These are phyloP conservation scores for Auricularia sp. DNA, from an alignment of 768 basidiomycete species.

Conservation along the genomic window DNA sequence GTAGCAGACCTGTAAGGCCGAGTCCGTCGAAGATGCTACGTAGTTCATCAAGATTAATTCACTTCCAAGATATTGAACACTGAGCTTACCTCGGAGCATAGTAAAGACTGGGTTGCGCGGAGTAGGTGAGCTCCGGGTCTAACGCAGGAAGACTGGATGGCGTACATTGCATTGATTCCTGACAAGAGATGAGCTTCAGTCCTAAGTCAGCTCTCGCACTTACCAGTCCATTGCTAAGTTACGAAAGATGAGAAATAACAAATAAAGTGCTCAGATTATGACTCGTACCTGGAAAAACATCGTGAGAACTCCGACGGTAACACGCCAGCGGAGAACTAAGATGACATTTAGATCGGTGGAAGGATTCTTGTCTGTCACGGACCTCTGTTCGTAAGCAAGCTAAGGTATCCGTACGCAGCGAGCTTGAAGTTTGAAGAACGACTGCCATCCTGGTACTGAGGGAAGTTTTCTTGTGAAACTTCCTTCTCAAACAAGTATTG, in stretches of 20 bases:
- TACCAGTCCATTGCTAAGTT: conserved; percentile 19
- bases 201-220: background rate
- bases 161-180: conserved; percentile 47
- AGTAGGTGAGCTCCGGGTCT: conserved; percentile 17
- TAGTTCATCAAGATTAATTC: background rate
- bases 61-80: background rate
- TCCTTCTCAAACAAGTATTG: conserved; percentile 68
- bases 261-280: background rate
- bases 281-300: background rate
- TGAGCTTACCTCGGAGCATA: conserved; percentile 45
- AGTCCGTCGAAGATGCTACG: conserved; percentile 49
- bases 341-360: background rate
- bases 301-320: conserved; percentile 47
- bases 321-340: conserved; percentile 49
- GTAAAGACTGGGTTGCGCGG: conserved; percentile 42
- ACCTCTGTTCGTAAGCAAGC: conserved; percentile 46
- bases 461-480: conserved; percentile 44
- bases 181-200: conserved; percentile 52
- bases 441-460: conserved; percentile 54
- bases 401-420: conserved; percentile 41
- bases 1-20: conserved; percentile 27
- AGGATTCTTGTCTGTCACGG: conserved; percentile 4
- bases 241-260: conserved; percentile 41
- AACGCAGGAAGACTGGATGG: background rate
- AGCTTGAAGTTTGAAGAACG: conserved; percentile 51